Percentiles rank a stretch among this genome's conserved stretches.
Conservation (phyloP, 805 yeast genomes). For the Myxozyma vanderwaltii region DNA sequence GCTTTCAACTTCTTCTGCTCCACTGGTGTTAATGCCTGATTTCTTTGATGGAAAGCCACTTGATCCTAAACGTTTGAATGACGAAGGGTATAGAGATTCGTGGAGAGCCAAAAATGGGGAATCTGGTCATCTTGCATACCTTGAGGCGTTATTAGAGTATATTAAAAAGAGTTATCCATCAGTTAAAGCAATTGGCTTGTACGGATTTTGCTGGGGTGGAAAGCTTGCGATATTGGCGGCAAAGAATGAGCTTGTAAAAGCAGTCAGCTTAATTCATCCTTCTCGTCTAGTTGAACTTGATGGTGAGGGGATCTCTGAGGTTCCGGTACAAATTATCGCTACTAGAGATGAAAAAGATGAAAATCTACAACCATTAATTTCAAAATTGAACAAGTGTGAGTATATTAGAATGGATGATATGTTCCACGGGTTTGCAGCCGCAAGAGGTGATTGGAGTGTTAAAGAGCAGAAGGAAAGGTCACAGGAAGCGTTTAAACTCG, state of each 20-base stretch:
- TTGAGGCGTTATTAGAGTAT: slow-evolving; percentile 3
- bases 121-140: slow-evolving; percentile 12
- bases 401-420: slow-evolving; percentile 31
- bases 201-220: slow-evolving; percentile 36
- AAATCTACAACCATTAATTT: slow-evolving; percentile 8
- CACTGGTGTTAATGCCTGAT: slow-evolving; percentile 32
- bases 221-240: slow-evolving; percentile 26
- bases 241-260: slow-evolving; percentile 9
- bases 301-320: slow-evolving; percentile 26
- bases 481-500: slow-evolving; percentile 26
- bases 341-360: slow-evolving; percentile 26
- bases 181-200: slow-evolving; percentile 22
- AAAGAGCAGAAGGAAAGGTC: slow-evolving; percentile 27
- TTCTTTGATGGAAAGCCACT: slow-evolving; percentile 28
- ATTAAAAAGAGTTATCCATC: slow-evolving; percentile 15
- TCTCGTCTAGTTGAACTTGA: slow-evolving; percentile 26
- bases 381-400: slow-evolving; percentile 11
- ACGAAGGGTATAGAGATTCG: slow-evolving; percentile 8
- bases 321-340: slow-evolving; percentile 27
- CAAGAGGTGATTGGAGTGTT: slow-evolving; percentile 30
- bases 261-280: slow-evolving; percentile 30
- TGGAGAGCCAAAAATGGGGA: slow-evolving; percentile 19
- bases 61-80: slow-evolving; percentile 2
- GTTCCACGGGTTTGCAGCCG: slow-evolving; percentile 34
- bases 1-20: slow-evolving; percentile 10